These are phyloP conservation scores for Mycena galericulata DNA, from an alignment of 768 basidiomycete genomes.

Conservation along the genomic window DNA sequence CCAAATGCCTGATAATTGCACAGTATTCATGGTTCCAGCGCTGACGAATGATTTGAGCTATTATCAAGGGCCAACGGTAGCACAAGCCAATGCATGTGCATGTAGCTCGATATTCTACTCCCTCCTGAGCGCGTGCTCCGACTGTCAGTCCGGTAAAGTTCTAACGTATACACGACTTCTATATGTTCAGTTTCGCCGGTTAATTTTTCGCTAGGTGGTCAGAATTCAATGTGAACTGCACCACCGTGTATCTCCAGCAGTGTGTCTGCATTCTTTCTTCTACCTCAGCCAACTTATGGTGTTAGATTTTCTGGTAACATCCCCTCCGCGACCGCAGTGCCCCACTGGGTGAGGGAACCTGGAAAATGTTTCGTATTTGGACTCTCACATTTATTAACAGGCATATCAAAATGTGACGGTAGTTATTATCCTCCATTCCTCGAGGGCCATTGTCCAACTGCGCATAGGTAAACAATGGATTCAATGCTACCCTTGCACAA, in stretches of 20 bases:
- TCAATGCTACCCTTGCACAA: slow-evolving; percentile 48
- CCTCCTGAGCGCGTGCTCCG: slow-evolving; percentile 63
- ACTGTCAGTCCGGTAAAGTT: slow-evolving; percentile 56
- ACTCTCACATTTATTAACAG: slow-evolving; percentile 29
- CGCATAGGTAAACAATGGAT: slow-evolving; percentile 44
- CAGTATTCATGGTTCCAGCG: slow-evolving; percentile 51
- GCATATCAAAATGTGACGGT: slow-evolving; percentile 61
- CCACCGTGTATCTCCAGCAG: slow-evolving; percentile 50
- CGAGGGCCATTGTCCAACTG: neutral
- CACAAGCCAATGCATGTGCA: slow-evolving; percentile 54
- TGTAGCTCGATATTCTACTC: slow-evolving; percentile 68
- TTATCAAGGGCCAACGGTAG: slow-evolving; percentile 52
- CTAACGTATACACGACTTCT: slow-evolving; percentile 43
- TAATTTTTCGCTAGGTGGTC: slow-evolving; percentile 55
- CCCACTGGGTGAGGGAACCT: slow-evolving; percentile 45
- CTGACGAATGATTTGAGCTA: slow-evolving; percentile 44
- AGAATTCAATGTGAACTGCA: slow-evolving; percentile 60
- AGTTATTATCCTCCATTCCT: slow-evolving; percentile 19
- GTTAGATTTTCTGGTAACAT: slow-evolving; percentile 52
- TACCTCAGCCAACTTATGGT: slow-evolving; percentile 21
- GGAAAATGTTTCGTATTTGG: neutral
- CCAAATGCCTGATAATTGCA: slow-evolving; percentile 9
- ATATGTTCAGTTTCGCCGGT: slow-evolving; percentile 10
- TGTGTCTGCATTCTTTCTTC: slow-evolving; percentile 33
- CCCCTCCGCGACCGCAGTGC: slow-evolving; percentile 57